Conservation (phyloP, 2,329 filamentous ascomycete genomes). For the Neonectria coccinea region DNA sequence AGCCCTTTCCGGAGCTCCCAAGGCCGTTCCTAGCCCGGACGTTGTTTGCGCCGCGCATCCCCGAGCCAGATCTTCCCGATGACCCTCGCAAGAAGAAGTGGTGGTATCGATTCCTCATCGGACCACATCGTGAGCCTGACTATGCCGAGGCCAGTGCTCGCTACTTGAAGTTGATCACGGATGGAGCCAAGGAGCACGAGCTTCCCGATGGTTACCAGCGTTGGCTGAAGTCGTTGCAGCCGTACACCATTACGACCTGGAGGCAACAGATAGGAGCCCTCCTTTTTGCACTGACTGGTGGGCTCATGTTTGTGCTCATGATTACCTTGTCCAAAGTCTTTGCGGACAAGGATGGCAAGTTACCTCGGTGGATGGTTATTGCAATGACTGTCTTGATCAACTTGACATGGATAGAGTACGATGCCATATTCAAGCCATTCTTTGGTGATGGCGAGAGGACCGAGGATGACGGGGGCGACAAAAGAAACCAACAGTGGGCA, state of each 20-base stretch:
- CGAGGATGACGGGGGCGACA: slow-evolving; percentile 40
- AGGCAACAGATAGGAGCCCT: slow-evolving; percentile 74
- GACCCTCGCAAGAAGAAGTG: slow-evolving; percentile 54
- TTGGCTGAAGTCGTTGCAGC: slow-evolving; percentile 76
- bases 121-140: slow-evolving; percentile 67
- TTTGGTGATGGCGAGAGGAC: slow-evolving; percentile 92
- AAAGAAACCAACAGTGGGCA: slow-evolving; percentile 7
- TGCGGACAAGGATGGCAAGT: slow-evolving; percentile 73
- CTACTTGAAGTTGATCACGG: slow-evolving; percentile 83
- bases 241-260: slow-evolving; percentile 76
- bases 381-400: slow-evolving; percentile 65
- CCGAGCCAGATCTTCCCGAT: slow-evolving; percentile 48
- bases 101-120: slow-evolving; percentile 60
- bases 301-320: slow-evolving; percentile 66
- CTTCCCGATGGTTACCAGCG: slow-evolving; percentile 81
- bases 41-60: slow-evolving; percentile 75
- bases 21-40: slow-evolving; percentile 85
- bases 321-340: slow-evolving; percentile 60
- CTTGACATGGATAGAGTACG: slow-evolving; percentile 59
- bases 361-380: slow-evolving; percentile 74
- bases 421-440: slow-evolving; percentile 62
- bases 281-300: slow-evolving; percentile 71
- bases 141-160: slow-evolving; percentile 87
- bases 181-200: slow-evolving; percentile 83
- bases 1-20: slow-evolving; percentile 66